phyloP scores from a whole-genome alignment of 208 protist genomes.

The Leishmania tarentolae region DNA sequence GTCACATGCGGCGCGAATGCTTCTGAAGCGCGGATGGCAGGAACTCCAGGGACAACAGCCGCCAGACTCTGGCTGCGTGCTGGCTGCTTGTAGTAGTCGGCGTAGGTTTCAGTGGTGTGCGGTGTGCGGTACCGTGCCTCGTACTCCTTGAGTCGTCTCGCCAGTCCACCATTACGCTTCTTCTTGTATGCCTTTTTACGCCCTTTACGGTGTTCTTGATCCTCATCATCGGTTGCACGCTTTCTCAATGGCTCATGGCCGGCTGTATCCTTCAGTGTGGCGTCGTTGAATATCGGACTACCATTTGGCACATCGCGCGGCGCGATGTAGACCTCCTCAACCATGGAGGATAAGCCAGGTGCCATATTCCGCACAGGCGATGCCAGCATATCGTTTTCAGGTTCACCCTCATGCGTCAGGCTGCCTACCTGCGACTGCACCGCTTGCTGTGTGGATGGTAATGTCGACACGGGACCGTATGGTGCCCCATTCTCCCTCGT shows the following conservation, averaged over 20 bases:
- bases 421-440: not conserved
- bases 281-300: not conserved
- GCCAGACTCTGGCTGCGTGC: not conserved
- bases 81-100: slow-evolving; percentile 60
- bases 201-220: not conserved
- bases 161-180: slow-evolving; percentile 29
- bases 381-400: not conserved
- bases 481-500: not conserved
- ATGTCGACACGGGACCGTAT: not conserved
- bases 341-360: not conserved
- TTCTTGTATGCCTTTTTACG: slow-evolving; percentile 5
- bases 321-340: slow-evolving; percentile 9
- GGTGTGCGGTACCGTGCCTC: slow-evolving; percentile 48
- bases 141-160: slow-evolving; percentile 54
- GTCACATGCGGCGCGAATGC: slow-evolving; percentile 18
- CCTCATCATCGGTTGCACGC: not conserved
- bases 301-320: not conserved
- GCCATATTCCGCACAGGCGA: not conserved
- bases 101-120: slow-evolving; percentile 49
- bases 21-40: slow-evolving; percentile 12
- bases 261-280: not conserved
- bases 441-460: not conserved
- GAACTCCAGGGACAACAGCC: not conserved
- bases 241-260: not conserved
- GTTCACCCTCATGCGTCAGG: not conserved